Evolutionary conservation across 306 rosid genomes (phyloP).

Genomic region (Quillaja saponaria): DNA sequence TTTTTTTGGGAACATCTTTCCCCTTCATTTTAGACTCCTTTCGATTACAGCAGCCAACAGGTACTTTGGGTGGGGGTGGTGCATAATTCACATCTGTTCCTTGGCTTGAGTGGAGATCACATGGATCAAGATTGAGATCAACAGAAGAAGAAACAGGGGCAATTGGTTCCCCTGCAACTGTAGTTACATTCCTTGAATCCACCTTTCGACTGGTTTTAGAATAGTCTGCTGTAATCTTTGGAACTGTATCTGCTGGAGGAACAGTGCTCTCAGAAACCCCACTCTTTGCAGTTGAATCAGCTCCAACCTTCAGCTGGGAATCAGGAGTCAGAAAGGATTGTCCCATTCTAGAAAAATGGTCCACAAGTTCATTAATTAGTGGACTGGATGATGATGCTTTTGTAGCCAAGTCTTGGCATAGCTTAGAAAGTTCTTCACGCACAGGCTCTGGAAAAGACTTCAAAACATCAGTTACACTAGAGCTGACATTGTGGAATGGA

Average conservation of each 20-base stretch:
- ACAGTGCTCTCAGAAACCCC: slow-evolving; percentile 25
- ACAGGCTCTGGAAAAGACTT: slow-evolving; percentile 57
- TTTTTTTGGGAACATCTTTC: slow-evolving; percentile 19
- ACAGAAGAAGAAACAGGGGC: slow-evolving; percentile 26
- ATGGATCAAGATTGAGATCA: slow-evolving; percentile 62
- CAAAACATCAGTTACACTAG: slow-evolving; percentile 39
- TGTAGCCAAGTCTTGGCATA: slow-evolving; percentile 40
- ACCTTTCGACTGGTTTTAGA: slow-evolving; percentile 32
- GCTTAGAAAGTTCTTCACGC: slow-evolving; percentile 39
- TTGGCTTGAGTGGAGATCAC: slow-evolving; percentile 32
- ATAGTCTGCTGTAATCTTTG: slow-evolving; percentile 25
- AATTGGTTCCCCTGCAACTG: slow-evolving; percentile 24
- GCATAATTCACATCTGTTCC: slow-evolving; percentile 8
- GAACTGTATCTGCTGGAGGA: slow-evolving; percentile 25
- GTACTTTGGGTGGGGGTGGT: slow-evolving; percentile 30
- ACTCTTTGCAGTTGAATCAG: slow-evolving; percentile 30
- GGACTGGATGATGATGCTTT: slow-evolving; percentile 51
- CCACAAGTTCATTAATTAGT: slow-evolving; percentile 41
- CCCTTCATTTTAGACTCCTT: slow-evolving; percentile 31
- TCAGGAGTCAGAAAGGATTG: slow-evolving; percentile 29
- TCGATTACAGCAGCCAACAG: slow-evolving; percentile 35
- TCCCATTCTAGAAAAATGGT: slow-evolving; percentile 44
- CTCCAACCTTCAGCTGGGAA: slow-evolving; percentile 34
- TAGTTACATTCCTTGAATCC: slow-evolving; percentile 30
- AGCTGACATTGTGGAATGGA: slow-evolving; percentile 16